A percentile compares a stretch with the other conserved stretches of the same genome.
Evolutionary conservation across 2,329 filamentous ascomycete genomes (phyloP).

Genomic region (Sporothrix schenckii): DNA sequence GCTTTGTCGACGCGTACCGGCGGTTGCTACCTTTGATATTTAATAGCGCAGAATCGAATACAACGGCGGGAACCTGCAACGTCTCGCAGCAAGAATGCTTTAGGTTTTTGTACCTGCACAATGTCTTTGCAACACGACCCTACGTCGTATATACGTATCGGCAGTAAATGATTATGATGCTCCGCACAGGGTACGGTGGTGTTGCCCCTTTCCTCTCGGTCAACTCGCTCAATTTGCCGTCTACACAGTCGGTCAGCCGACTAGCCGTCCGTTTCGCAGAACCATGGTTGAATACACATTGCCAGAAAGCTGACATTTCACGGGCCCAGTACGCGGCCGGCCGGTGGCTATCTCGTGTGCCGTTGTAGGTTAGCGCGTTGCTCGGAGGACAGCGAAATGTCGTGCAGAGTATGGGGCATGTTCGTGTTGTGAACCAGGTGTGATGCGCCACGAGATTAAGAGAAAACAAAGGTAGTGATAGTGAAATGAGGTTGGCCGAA

Average conservation of each 20-base stretch:
- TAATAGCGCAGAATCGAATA: conserved; percentile 16
- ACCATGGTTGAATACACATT: conserved; percentile 7
- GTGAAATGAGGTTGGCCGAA: not conserved
- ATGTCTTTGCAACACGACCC: not conserved
- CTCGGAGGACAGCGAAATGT: conserved; percentile 18
- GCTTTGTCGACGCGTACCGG: not conserved
- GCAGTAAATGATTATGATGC: not conserved
- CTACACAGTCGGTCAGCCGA: conserved; percentile 17
- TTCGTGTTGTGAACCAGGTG: not conserved
- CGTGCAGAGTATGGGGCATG: not conserved
- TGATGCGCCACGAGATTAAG: not conserved
- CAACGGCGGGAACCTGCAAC: conserved; percentile 12
- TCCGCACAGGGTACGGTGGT: not conserved
- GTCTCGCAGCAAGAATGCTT: conserved; percentile 1
- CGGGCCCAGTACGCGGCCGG: not conserved
- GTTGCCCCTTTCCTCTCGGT: not conserved
- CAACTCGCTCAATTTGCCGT: not conserved
- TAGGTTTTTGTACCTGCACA: conserved; percentile 3
- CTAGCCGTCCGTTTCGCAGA: conserved; percentile 4
- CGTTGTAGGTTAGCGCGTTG: not conserved
- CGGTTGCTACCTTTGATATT: not conserved
- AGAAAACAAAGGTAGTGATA: not conserved
- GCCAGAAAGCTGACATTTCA: conserved; percentile 6
- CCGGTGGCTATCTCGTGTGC: not conserved
- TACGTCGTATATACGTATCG: not conserved